Conservation (phyloP, 73 alveolate genomes). For the Loxodes magnus region DNA sequence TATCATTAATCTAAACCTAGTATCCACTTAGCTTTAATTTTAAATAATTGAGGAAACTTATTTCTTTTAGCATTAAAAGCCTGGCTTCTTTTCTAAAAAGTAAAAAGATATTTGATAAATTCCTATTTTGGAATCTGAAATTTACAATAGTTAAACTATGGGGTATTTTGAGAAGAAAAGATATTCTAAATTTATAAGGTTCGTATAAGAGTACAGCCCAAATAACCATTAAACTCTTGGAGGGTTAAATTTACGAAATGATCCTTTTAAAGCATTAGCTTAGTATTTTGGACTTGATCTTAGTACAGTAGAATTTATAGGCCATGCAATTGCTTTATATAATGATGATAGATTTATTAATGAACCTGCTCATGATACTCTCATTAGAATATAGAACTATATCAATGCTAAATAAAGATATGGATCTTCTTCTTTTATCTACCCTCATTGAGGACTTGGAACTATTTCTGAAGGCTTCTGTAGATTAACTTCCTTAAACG, state of each 20-base stretch:
- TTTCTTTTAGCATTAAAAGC: background rate
- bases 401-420: slow-evolving; percentile 49
- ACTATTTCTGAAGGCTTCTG: slow-evolving; percentile 69
- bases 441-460: slow-evolving; percentile 74
- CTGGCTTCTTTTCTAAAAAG: background rate
- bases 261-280: slow-evolving; percentile 38
- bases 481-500: slow-evolving; percentile 60
- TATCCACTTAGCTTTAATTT: background rate
- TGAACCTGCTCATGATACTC: slow-evolving; percentile 32
- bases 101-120: background rate
- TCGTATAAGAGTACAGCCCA: slow-evolving; percentile 36
- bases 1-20: background rate
- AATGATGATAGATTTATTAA: slow-evolving; percentile 39
- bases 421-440: slow-evolving; percentile 64
- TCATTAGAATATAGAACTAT: slow-evolving; percentile 38
- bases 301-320: slow-evolving; percentile 63
- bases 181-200: slow-evolving; percentile 51
- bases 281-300: slow-evolving; percentile 35
- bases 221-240: slow-evolving; percentile 38
- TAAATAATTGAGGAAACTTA: background rate
- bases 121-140: background rate
- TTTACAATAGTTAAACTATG: too few species aligned
- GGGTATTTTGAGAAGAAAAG: slow-evolving; percentile 76
- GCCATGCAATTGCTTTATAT: slow-evolving; percentile 61
- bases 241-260: slow-evolving; percentile 18